phyloP scores from a whole-genome alignment of 2,329 filamentous ascomycete species.

The Bimuria novae-zelandiae region DNA sequence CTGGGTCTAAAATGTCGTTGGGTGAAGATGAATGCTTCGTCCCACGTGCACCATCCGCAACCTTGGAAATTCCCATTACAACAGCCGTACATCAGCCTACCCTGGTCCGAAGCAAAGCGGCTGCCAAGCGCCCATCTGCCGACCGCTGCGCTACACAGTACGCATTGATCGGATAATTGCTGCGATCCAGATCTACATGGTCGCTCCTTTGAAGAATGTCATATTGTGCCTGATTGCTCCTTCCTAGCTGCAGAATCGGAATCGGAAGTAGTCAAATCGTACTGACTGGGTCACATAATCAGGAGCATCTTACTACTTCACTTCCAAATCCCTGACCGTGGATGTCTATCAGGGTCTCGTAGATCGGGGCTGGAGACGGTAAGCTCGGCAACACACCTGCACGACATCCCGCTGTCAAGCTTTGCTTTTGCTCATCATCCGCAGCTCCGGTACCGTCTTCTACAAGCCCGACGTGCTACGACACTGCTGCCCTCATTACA shows the following conservation, averaged over 20 bases:
- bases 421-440: conserved; percentile 4
- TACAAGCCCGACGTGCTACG: conserved; percentile 78
- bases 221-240: not conserved
- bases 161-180: not conserved
- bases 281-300: conserved; percentile 36
- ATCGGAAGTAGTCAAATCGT: too few species aligned
- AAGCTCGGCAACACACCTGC: conserved; percentile 42
- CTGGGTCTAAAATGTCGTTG: conserved; percentile 1
- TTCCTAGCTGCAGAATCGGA: conserved; percentile 1
- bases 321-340: conserved; percentile 64
- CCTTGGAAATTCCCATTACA: not conserved
- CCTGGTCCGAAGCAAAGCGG: conserved; percentile 15
- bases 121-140: conserved; percentile 22
- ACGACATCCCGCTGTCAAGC: conserved; percentile 11
- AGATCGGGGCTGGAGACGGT: conserved; percentile 78
- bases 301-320: conserved; percentile 77
- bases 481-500: conserved; percentile 92
- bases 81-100: not conserved
- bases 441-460: conserved; percentile 62
- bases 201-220: conserved; percentile 7
- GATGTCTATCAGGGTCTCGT: conserved; percentile 73
- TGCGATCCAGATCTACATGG: not conserved
- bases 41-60: conserved; percentile 24
- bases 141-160: not conserved
- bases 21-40: conserved; percentile 29